These are phyloP conservation scores for Thelephora ganbajun DNA, from an alignment of 768 basidiomycete genomes.

Conservation along the genomic window DNA sequence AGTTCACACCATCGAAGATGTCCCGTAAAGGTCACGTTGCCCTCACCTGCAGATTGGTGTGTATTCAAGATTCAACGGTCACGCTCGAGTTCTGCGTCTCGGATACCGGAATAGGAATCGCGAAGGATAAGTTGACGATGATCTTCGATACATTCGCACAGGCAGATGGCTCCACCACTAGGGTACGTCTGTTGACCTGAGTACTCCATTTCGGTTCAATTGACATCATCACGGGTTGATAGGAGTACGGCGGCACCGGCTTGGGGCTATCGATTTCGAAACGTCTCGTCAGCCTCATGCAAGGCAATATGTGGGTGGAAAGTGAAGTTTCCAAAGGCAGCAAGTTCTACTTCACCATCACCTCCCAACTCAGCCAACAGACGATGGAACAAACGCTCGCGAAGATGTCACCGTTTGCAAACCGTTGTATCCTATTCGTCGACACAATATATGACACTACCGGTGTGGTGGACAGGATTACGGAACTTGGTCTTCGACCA, in stretches of 20 bases:
- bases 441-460: constrained; percentile 72
- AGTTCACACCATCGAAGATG: constrained; percentile 81
- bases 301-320: constrained; percentile 98
- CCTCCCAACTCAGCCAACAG: constrained; percentile 66
- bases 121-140: constrained; percentile 93
- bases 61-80: constrained; percentile 69
- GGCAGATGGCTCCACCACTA: constrained; percentile 94
- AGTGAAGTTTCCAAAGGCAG: constrained; percentile 86
- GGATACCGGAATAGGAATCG: constrained; percentile 97
- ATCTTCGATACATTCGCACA: constrained; percentile 99
- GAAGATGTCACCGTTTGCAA: constrained; percentile 79
- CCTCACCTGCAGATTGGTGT: constrained; percentile 68
- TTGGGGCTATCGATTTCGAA: constrained; percentile 96
- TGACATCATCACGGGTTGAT: neutral
- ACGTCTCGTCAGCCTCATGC: constrained; percentile 92
- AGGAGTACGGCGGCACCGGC: constrained; percentile 97
- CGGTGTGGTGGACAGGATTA: constrained; percentile 62
- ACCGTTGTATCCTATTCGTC: constrained; percentile 82
- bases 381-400: constrained; percentile 56
- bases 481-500: constrained; percentile 66
- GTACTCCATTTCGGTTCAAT: constrained; percentile 4
- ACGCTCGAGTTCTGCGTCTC: constrained; percentile 95
- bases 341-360: constrained; percentile 95
- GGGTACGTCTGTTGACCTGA: constrained; percentile 34
- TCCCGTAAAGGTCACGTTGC: constrained; percentile 80